A percentile compares a stretch with the other conserved stretches of the same genome.
These are phyloP conservation scores for Volvox carteri DNA, from an alignment of 163 green algal genomes.

Conservation along the genomic window DNA sequence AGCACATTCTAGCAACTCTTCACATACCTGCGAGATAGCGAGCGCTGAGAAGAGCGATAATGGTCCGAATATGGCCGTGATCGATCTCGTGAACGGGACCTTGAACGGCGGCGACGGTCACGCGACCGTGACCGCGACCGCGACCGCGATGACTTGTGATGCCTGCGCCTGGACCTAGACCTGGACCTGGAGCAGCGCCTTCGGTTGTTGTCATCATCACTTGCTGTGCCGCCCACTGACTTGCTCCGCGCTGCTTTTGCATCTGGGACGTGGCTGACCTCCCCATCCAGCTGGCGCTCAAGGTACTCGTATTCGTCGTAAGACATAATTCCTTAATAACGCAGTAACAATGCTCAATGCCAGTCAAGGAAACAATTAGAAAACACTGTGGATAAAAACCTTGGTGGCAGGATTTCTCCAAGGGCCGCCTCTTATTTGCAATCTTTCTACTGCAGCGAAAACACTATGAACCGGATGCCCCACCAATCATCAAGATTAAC, in stretches of 20 bases:
- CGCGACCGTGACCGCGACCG: background rate
- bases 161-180: background rate
- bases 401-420: too few species aligned
- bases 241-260: background rate
- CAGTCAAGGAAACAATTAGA: too few species aligned
- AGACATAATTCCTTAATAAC: too few species aligned
- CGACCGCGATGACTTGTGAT: background rate
- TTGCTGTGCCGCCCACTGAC: background rate
- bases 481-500: too few species aligned
- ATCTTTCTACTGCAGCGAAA: too few species aligned
- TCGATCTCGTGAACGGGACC: background rate
- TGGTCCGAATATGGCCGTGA: slow-evolving; percentile 9
- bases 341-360: too few species aligned
- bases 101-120: background rate
- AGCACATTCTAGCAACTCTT: slow-evolving; percentile 71
- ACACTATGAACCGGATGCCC: too few species aligned
- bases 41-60: slow-evolving; percentile 2
- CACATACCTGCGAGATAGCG: background rate
- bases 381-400: too few species aligned
- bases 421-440: too few species aligned
- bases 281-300: slow-evolving; percentile 64
- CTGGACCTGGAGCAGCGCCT: background rate
- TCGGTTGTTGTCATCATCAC: slow-evolving; percentile 28
- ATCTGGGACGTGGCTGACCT: background rate
- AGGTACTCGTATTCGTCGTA: slow-evolving; percentile 72